Percentiles rank a stretch among this genome's conserved stretches.
Evolutionary conservation across 371 early-diverging fungal genomes (phyloP).

Genomic region (Circinella umbellata): DNA sequence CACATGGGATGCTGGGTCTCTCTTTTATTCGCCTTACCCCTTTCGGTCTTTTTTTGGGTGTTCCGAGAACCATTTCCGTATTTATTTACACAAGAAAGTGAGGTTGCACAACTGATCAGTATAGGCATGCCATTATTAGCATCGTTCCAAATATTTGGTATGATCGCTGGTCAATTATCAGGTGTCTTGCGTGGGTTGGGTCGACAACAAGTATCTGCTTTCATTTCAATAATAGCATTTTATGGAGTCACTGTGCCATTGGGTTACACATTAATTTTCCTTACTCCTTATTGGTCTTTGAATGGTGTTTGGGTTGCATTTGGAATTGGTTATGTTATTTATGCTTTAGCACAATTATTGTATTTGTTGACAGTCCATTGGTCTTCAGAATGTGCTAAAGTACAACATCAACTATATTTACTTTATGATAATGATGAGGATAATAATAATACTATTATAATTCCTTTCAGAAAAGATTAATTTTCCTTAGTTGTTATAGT

Average conservation of each 20-base stretch:
- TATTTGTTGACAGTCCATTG: slow-evolving; percentile 17
- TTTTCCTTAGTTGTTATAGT: too few species aligned
- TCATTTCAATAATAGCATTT: slow-evolving; percentile 57
- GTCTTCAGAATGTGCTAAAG: slow-evolving; percentile 12
- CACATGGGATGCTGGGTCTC: slow-evolving; percentile 8
- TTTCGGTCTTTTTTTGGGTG: slow-evolving; percentile 26
- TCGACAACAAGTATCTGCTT: slow-evolving; percentile 63
- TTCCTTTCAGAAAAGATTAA: too few species aligned
- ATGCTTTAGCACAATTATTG: slow-evolving; percentile 12
- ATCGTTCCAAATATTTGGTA: slow-evolving; percentile 70
- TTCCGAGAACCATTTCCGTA: slow-evolving; percentile 52
- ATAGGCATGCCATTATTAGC: slow-evolving; percentile 73
- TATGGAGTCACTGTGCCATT: slow-evolving; percentile 61
- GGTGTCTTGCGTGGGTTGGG: slow-evolving; percentile 71
- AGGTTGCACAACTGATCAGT: slow-evolving; percentile 67
- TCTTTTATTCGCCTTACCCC: neutral
- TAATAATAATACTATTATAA: too few species aligned
- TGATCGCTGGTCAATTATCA: slow-evolving; percentile 57
- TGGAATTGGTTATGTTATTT: slow-evolving; percentile 40
- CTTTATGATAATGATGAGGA: neutral
- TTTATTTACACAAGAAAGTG: slow-evolving; percentile 63
- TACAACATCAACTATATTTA: neutral
- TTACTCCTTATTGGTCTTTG: slow-evolving; percentile 44
- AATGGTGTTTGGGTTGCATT: slow-evolving; percentile 69
- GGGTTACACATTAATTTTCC: slow-evolving; percentile 58